A percentile compares a stretch with the other conserved stretches of the same genome.
These are phyloP conservation scores for Papilionanthe hybrid DNA, from an alignment of 116 monocot species.

Conservation along the genomic window DNA sequence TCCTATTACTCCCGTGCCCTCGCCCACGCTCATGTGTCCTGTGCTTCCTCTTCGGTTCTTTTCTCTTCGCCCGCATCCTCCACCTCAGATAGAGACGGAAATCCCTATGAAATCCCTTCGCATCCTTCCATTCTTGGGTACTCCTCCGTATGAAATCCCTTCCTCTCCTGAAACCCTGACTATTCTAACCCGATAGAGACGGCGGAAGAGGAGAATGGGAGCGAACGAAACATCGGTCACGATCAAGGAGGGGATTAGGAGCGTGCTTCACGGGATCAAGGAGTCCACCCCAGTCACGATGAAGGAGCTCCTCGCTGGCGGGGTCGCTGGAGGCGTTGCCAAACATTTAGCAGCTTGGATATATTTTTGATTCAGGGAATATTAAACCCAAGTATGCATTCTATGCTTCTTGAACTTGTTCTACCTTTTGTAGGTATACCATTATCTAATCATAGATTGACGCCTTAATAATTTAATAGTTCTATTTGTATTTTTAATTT, in stretches of 20 bases:
- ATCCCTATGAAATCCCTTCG: too few relatives aligned
- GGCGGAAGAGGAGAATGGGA: slow-evolving; percentile 19
- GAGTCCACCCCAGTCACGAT: slow-evolving; percentile 43
- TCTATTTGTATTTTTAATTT: too few relatives aligned
- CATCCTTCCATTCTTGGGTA: background rate
- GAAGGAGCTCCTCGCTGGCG: slow-evolving; percentile 89
- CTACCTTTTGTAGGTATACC: background rate
- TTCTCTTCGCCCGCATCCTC: too few relatives aligned
- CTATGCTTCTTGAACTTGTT: background rate
- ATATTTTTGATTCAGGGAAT: background rate
- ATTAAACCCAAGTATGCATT: background rate
- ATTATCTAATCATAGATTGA: background rate
- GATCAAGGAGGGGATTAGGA: slow-evolving; percentile 10
- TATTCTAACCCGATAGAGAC: background rate
- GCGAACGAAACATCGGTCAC: too few relatives aligned
- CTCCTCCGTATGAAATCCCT: background rate
- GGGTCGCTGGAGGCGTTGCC: slow-evolving; percentile 85
- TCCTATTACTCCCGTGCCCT: too few relatives aligned
- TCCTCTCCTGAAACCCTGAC: background rate
- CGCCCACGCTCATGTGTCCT: too few relatives aligned
- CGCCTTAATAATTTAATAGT: background rate
- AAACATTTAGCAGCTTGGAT: slow-evolving; percentile 18
- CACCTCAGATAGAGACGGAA: background rate
- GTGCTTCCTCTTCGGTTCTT: too few relatives aligned
- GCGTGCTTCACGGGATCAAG: slow-evolving; percentile 17